Conservation (phyloP, 1,284 basidiomycete species). For the Phlebopus sp. region DNA sequence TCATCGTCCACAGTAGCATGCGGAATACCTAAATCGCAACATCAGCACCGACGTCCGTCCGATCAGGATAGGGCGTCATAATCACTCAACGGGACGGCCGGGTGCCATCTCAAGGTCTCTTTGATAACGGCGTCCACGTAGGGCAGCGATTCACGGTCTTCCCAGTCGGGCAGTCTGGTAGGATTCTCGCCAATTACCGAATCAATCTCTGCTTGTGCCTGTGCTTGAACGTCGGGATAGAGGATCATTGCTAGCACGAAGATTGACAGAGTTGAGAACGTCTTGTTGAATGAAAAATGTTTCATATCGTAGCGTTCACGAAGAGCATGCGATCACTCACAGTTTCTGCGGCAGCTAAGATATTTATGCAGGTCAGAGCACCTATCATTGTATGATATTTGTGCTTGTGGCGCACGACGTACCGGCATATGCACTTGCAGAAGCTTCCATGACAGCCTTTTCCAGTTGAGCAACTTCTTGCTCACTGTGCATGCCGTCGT, state of each 20-base stretch:
- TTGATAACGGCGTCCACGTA: conserved; percentile 50
- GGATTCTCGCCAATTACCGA: conserved; percentile 34
- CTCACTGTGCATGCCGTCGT: conserved; percentile 3
- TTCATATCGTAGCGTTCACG: not conserved
- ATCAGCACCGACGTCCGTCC: not conserved
- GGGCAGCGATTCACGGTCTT: conserved; percentile 37
- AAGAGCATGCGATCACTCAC: conserved; percentile 13
- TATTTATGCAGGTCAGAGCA: conserved; percentile 7
- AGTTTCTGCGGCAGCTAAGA: conserved; percentile 20
- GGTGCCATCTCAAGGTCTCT: conserved; percentile 51
- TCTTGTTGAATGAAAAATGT: conserved; percentile 30
- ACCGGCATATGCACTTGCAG: conserved; percentile 18
- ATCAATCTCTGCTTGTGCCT: conserved; percentile 45
- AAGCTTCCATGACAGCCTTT: conserved; percentile 21
- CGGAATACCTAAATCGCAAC: conserved; percentile 30
- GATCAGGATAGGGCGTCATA: not conserved
- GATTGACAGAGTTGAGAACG: conserved; percentile 41
- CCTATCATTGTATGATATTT: not conserved
- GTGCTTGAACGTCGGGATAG: conserved; percentile 42
- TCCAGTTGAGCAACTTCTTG: conserved; percentile 14
- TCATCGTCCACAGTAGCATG: conserved; percentile 45
- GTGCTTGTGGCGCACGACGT: not conserved
- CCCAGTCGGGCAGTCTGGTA: conserved; percentile 36
- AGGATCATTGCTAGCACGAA: conserved; percentile 51
- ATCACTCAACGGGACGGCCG: conserved; percentile 37